Base-by-base conservation (phyloP, 495 filamentous ascomycete species). In the Penicillium longicatenatum region DNA sequence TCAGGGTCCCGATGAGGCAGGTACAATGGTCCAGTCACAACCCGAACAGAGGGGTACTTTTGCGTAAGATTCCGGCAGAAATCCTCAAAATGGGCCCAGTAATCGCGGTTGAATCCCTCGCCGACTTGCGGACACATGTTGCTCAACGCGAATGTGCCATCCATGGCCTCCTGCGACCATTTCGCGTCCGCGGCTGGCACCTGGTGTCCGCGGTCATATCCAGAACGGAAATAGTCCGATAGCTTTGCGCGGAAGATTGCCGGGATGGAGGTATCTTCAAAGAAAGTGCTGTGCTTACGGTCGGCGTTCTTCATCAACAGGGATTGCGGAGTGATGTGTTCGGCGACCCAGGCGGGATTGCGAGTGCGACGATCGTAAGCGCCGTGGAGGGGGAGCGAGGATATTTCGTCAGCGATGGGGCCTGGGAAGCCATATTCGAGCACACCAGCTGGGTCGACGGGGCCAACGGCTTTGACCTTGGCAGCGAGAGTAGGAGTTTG, bases 71-170 rank as follows among this genome's bases (percentile, higher is more conserved):
- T 78, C 3, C 94, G 84, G 73, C 95, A 96, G 72, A 98, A 98
- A 63, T 96, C 92, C 74, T 98, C 94, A 65, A 98, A 93, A 68
- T 98, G 95, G 50, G 95, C 87, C 94, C 94, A 98, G 84, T 98
- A 96, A 74, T 98, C 94, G 19, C 94, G 82, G 74, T 98, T 98
- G 79, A 98, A 98, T 29, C 94, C 94, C 68, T 94, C 90, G 50
- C 94, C 94, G 3, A 98, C 93, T 73, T 98, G 94, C 17, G 94
- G 94, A 63, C 91, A 96, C 93, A 98, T 98, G 75, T 98, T 98
- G 67, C 79, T 88, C 41, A 98, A 83, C 61, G 81, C 83, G 68
- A 98, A 98, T 2, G 94, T 98, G 46, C 87, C 90, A 75, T 98
- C 86, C 88, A 98, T 93, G 17, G 95, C 94, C 16, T 82, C 70